A percentile compares a stretch with the other conserved stretches of the same genome.
Conservation (phyloP, 129 eudicot species). For the Flaveria trinervia region DNA sequence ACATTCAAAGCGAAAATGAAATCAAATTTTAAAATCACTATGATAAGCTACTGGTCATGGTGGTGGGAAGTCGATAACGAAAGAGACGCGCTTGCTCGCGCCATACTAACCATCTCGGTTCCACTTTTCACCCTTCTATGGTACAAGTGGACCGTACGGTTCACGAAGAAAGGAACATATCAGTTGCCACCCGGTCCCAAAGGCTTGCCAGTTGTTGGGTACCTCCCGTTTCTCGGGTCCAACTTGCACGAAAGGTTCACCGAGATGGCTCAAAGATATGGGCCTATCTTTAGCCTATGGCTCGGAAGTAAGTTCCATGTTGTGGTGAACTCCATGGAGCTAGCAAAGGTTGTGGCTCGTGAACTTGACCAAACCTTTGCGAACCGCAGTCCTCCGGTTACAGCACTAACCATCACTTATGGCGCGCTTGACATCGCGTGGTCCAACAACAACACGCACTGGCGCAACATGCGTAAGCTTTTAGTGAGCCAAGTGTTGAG, state of each 20-base stretch:
- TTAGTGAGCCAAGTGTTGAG: slow-evolving; percentile 35
- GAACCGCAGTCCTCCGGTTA: slow-evolving; percentile 31
- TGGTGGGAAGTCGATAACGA: slow-evolving; percentile 37
- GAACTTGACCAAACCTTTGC: slow-evolving; percentile 37
- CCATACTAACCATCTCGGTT: slow-evolving; percentile 24
- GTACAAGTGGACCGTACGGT: not conserved
- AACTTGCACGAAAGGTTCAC: slow-evolving; percentile 36
- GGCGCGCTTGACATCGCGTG: not conserved
- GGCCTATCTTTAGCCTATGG: slow-evolving; percentile 35
- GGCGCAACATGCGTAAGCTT: slow-evolving; percentile 32
- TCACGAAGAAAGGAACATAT: not conserved
- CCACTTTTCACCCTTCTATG: slow-evolving; percentile 2
- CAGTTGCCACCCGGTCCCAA: slow-evolving; percentile 29
- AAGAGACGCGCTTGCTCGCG: slow-evolving; percentile 22
- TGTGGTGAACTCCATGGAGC: slow-evolving; percentile 34
- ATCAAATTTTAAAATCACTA: not conserved
- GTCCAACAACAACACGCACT: slow-evolving; percentile 33
- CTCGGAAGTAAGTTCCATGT: slow-evolving; percentile 37
- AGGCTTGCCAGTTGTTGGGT: slow-evolving; percentile 40
- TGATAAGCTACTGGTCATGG: slow-evolving; percentile 33
- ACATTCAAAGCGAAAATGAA: not conserved
- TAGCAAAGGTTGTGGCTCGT: slow-evolving; percentile 29
- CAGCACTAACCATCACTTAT: slow-evolving; percentile 16
- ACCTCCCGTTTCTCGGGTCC: slow-evolving; percentile 30
- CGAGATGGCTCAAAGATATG: slow-evolving; percentile 27